Evolutionary conservation across 2,329 filamentous ascomycete genomes (phyloP).

Genomic region (Aspergillus aculeatus): DNA sequence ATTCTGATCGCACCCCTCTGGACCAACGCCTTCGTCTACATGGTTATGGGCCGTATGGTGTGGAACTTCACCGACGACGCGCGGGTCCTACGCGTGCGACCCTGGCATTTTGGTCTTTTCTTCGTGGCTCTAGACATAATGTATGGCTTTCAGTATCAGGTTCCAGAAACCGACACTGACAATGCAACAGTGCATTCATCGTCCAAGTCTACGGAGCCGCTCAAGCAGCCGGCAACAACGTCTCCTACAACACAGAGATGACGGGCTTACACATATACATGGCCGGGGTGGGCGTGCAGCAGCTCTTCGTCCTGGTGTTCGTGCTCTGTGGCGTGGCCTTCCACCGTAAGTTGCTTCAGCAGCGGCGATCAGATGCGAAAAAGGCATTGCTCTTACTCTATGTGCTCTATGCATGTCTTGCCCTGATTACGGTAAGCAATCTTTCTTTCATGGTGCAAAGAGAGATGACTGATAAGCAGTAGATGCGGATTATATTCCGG

Average conservation of each 20-base stretch:
- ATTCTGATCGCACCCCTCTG: neutral
- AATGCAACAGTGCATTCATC: neutral
- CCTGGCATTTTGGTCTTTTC: neutral
- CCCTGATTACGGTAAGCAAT: neutral
- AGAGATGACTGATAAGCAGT: neutral
- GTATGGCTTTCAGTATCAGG: neutral
- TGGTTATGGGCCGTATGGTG: constrained; percentile 2
- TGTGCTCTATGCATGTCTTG: neutral
- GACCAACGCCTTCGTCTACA: constrained; percentile 1
- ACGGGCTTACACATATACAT: neutral
- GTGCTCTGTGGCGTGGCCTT: neutral
- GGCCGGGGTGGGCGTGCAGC: neutral
- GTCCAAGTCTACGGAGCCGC: constrained; percentile 2
- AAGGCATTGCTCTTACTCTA: neutral
- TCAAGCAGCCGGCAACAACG: neutral
- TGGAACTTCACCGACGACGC: constrained; percentile 2
- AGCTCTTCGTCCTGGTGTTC: neutral
- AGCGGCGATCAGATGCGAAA: neutral
- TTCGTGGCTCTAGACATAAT: neutral
- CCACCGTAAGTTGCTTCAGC: neutral
- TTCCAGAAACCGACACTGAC: neutral
- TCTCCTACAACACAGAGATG: neutral
- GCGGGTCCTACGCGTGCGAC: neutral
- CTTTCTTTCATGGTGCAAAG: neutral
- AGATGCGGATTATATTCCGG: constrained; percentile 1